Percentiles rank a stretch among this genome's conserved stretches.
phyloP scores from a whole-genome alignment of 768 basidiomycete species.

The Suillus brevipes region DNA sequence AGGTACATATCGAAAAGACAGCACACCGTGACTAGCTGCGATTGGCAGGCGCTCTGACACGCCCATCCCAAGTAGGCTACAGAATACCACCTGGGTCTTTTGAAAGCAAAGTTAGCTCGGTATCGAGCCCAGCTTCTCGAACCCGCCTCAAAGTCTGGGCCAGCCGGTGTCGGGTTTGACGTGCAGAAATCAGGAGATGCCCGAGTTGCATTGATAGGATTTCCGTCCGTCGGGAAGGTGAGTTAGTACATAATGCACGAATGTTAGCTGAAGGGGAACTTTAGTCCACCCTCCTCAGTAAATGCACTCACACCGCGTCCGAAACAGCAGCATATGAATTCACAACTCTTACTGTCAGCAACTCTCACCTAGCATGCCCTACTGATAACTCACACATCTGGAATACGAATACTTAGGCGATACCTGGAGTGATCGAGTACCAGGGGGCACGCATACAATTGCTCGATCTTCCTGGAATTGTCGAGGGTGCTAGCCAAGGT shows the following conservation, averaged over 20 bases:
- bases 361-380: not conserved
- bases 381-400: not conserved
- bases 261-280: constrained; percentile 11
- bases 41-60: constrained; percentile 12
- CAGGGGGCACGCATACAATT: constrained; percentile 93
- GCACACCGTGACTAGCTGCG: not conserved
- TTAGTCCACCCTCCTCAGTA: constrained; percentile 88
- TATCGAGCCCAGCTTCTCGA: constrained; percentile 96
- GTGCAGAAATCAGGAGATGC: constrained; percentile 89
- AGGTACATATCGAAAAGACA: constrained; percentile 47
- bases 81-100: constrained; percentile 89
- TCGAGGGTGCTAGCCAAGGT: constrained; percentile 88
- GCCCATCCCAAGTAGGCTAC: constrained; percentile 61
- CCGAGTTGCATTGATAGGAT: constrained; percentile 88
- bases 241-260: constrained; percentile 3
- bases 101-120: constrained; percentile 93
- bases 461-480: constrained; percentile 93
- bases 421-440: constrained; percentile 96
- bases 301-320: constrained; percentile 88
- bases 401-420: constrained; percentile 55
- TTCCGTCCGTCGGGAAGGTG: constrained; percentile 93
- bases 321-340: constrained; percentile 94
- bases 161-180: constrained; percentile 82
- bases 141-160: constrained; percentile 80
- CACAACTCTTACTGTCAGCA: constrained; percentile 79